Base-by-base conservation (phyloP, 1,139 yeast species). In the Magnusiomyces clavatus region DNA sequence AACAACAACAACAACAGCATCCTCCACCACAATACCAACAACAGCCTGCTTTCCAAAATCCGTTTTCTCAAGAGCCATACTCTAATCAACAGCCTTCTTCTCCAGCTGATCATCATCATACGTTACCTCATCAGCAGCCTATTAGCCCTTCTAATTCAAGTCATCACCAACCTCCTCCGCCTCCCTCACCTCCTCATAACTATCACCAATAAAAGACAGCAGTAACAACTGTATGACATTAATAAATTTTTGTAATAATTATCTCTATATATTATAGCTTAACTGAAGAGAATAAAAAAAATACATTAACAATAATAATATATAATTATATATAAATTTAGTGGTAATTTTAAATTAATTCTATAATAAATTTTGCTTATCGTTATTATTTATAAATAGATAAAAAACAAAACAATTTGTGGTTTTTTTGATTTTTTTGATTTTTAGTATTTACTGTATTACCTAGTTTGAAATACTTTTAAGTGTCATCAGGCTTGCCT, bases 1-100 rank as follows among this genome's bases (percentile, higher is more conserved):
- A 41, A 3, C 46, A 43, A 3, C 46, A 24, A 10, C 46, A 44
- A 43, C 46, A 41, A 41, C 44, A 43, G 6, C 46, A 20, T 17
- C 46, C 29, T 8, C 20, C 14, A 14, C 39, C n/a, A 37, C 39
- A 37, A 37, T 14, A 5, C 16, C 39, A 37, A 37, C 10, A n/a
- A 8, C 42, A n/a, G n/a, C 31, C 31, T 24, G 8, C 31, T 24
- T 24, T 24, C 8, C 31, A 24, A 24, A 24, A 24, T 24, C 31
- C 31, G 8, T 24, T 24, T 24, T 24, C 31, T 24, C 31, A 24
- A 24, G 31, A 40, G 14, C 16, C 5, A n/a, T 12, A 39, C 4
- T 19, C 17, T 16, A 16, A 39, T 3, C 42, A 39, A n/a, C 42
- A n/a, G n/a, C n/a, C n/a, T n/a, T n/a, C 34, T 20, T 20, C 34